Base-by-base conservation (phyloP, 257 asterid species). In the Coffea eugenioides region DNA sequence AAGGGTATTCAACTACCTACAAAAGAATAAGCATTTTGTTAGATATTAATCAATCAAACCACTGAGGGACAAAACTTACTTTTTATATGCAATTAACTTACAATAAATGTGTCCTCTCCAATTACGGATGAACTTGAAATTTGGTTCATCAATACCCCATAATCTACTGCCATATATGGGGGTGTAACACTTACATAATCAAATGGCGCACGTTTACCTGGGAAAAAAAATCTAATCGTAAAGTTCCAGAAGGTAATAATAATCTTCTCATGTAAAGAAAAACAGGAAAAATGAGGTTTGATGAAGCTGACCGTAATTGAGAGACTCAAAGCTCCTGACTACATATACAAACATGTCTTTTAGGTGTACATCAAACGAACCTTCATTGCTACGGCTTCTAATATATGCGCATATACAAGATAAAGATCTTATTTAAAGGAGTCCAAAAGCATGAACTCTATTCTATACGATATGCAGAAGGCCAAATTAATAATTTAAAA, bases 161-260 rank as follows among this genome's bases (percentile, higher is more conserved):
- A 96, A 83, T 93, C 97, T 11, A 94, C 98, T 11, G 88, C 93
- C 92, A 85, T 87, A 82, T 96, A 96, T 71, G 99, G 99, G 72
- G 99, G 99, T 31, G 99, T 96, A 77, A 94, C 91, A 65, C 99
- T 96, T 82, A 96, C 79, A 75, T 94, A 96, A 84, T 94, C 97
- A 84, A 96, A 96, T 20, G 78, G 87, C 54, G 84, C 90, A 69
- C 84, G 87, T 82, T 90, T 89, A 79, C 93, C 99, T 91, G 79
- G 79, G 79, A 84, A 23, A 39, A 81, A 84, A 65, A 61, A 21
- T 41, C 0, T 41, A 61, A 41, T 52, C 31, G 21, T 16, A 41
- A 56, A 36, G 25, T 41, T 27, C 46, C 57, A 23, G 15, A 57
- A 16, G 34, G 66, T 14, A 23, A 73, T 13, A 21, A 27, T 39